Conservation (phyloP, 257 asterid genomes). For the Solanum pennellii region DNA sequence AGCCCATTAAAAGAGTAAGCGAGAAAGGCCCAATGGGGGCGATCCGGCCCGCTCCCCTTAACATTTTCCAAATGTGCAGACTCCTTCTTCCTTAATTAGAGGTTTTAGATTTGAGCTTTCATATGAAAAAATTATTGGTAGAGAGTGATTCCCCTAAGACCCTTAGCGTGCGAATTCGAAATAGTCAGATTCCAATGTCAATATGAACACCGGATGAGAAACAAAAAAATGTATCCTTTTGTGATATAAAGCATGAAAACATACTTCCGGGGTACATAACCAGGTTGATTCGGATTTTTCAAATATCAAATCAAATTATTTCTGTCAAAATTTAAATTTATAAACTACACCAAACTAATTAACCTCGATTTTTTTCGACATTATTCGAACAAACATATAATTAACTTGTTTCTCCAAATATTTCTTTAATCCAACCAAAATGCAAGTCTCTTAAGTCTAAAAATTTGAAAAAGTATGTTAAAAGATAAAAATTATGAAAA, state of each 20-base stretch:
- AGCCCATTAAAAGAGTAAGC: background rate
- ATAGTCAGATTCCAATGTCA: background rate
- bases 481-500: background rate
- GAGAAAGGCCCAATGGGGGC: background rate
- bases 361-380: too few relatives aligned
- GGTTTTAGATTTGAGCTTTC: background rate
- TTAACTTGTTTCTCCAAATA: background rate
- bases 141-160: too few relatives aligned
- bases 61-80: background rate
- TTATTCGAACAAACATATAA: background rate
- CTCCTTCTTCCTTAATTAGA: background rate
- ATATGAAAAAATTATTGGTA: too few relatives aligned
- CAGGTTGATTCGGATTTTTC: fast-evolving
- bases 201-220: too few relatives aligned
- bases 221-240: too few relatives aligned
- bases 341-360: too few relatives aligned
- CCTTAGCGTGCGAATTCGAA: background rate
- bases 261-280: background rate
- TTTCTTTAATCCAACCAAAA: too few relatives aligned
- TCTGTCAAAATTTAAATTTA: too few relatives aligned
- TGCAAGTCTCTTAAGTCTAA: background rate
- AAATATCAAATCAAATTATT: too few relatives aligned
- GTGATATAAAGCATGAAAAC: too few relatives aligned
- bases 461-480: background rate
- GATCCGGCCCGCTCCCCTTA: background rate